These are phyloP conservation scores for Trifolium repens DNA, from an alignment of 306 rosid species.

Conservation along the genomic window DNA sequence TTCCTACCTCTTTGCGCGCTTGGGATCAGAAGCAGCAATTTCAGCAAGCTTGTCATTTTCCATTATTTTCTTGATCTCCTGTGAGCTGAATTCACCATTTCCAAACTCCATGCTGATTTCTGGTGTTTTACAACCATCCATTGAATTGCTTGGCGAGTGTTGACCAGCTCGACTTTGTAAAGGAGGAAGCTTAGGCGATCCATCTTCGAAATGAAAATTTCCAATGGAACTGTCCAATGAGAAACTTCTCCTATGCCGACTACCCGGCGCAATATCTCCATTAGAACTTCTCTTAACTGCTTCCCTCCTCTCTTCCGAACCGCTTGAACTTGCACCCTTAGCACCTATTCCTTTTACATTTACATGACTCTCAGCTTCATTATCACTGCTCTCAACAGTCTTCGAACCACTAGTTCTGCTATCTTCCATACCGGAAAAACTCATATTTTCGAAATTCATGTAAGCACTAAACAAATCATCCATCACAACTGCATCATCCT, in stretches of 20 bases:
- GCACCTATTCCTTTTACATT: constrained; percentile 43
- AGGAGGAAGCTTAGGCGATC: constrained; percentile 53
- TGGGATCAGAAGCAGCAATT: constrained; percentile 84
- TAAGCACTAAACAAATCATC: constrained; percentile 75
- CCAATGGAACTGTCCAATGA: constrained; percentile 85
- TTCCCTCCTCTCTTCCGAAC: constrained; percentile 61
- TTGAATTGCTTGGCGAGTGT: constrained; percentile 58
- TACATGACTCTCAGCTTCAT: constrained; percentile 74
- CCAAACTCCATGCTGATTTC: constrained; percentile 62
- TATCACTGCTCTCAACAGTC: constrained; percentile 84
- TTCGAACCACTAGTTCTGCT: constrained; percentile 59
- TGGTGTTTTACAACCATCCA: constrained; percentile 54
- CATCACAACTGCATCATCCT: constrained; percentile 45
- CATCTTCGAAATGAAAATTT: constrained; percentile 61
- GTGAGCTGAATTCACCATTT: constrained; percentile 66
- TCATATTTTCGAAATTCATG: constrained; percentile 76
- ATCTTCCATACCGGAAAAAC: constrained; percentile 64
- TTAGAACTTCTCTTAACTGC: constrained; percentile 69
- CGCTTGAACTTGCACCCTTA: constrained; percentile 52
- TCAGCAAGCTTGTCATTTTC: constrained; percentile 77
- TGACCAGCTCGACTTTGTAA: constrained; percentile 49
- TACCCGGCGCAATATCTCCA: constrained; percentile 53
- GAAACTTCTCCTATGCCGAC: constrained; percentile 72
- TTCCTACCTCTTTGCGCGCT: constrained; percentile 79
- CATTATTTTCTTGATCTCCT: constrained; percentile 75